Base-by-base conservation (phyloP, 176 grass and related monocot genomes). In the Phyllostachys edulis region DNA sequence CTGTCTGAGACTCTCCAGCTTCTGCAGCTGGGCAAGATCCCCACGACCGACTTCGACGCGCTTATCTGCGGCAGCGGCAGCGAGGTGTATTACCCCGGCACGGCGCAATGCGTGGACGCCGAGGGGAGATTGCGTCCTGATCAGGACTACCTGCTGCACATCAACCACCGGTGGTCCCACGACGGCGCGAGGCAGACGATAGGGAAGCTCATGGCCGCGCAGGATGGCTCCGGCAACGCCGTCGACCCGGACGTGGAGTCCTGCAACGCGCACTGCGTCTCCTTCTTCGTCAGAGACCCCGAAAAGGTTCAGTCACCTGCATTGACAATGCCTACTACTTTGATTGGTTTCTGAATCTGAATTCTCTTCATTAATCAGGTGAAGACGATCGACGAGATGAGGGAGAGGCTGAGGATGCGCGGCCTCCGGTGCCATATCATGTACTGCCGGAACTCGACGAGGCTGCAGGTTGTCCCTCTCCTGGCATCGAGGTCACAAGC, bases 81-180 rank as follows among this genome's bases (percentile, higher is more conserved):
- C 24, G 93, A 95, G 83, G 93, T 98, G 42, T 98, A 96, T 80
- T 98, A 98, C 77, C 96, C 96, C 5, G 91, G 96, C 29, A 96
- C 96, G 11, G 45, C 17, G 9, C 85, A 92, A 16, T 98, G 89
- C 77, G 36, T 85, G 4, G 93, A 92, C n/a, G 80, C 93, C 6
- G 89, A 94, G 45, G 96, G 96, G 20, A 95, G 85, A 78, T 68
- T 95, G 55, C 87, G 89, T 70, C 91, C 91, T 7, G 96, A 98
- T 18, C 96, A 94, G 65, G 96, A 98, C 77, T 98, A 95, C 67
- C 87, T 89, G 12, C 82, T 92, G 20, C 96, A 98, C 74, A 94
- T 95, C 23, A 92, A 95, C 56, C 94, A 98, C 59, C 89, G 96
- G 6, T 98, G 96, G 96, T 92, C 80, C 38, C 82, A 98, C 47